Base-by-base conservation (phyloP, 2,329 filamentous ascomycete species). In the Rhynchosporium graminicola region DNA sequence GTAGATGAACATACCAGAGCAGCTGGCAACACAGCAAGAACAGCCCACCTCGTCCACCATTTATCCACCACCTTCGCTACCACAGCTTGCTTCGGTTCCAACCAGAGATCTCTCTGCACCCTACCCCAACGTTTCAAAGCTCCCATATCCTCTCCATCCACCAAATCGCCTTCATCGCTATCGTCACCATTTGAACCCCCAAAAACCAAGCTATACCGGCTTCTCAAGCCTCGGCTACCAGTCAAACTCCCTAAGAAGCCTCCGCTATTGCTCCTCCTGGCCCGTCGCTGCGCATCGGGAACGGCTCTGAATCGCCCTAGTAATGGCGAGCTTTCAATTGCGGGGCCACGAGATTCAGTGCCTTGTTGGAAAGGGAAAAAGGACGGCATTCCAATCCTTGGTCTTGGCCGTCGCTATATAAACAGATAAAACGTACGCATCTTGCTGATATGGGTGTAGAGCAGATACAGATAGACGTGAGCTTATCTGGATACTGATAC, bases 351-450 rank as follows among this genome's bases (percentile, higher is more conserved):
- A 66, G 84, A 81, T 76, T 88, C 86, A 71, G 78, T 81, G 74
- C 86, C 86, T 71, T 86, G 85, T 66, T 86, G 86, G 76, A 89
- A 89, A 73, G 82, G 80, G 77, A 89, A 88, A 79, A 88, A 86
- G 71, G 81, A 80, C 72, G 86, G 83, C 85, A 88, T 87, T 70
- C 69, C 64, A 69, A 64, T 62, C 57, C 63, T 62, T 58, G 8
- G 38, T 12, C 50, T 20, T 36, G 46, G 46, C 13, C 57, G 12
- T n/a, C n/a, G 10, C 29, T 58, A 59, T 42, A 51, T 51, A 38
- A 52, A 43, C 46, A 59, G 26, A 13, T 45, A 20, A 38, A 38
- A 20, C 26, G 7, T 43, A 46, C 8, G 40, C 57, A 52, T 59
- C 42, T 48, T 54, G 33, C 47, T n/a, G 47, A 36, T 51, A n/a